These are phyloP conservation scores for Pseudotulostoma volvatum DNA, from an alignment of 495 filamentous ascomycete genomes.

Conservation along the genomic window DNA sequence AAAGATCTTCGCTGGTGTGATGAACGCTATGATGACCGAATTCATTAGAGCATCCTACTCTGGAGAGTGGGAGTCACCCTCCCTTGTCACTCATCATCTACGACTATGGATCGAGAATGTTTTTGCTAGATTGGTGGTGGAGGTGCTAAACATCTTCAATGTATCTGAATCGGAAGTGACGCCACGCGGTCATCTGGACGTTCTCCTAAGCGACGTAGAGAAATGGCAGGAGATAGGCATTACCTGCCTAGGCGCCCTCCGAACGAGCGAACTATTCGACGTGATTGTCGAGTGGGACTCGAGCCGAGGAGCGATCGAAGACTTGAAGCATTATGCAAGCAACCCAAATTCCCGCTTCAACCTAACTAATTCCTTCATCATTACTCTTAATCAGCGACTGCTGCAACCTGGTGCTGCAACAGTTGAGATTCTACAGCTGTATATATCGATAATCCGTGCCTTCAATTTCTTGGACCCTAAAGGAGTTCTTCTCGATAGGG, in stretches of 20 bases:
- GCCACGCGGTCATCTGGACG: conserved; percentile 14
- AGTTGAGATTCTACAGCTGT: conserved; percentile 70
- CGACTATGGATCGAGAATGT: conserved; percentile 57
- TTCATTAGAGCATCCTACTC: conserved; percentile 47
- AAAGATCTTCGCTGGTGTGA: conserved; percentile 57
- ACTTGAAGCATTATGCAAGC: conserved; percentile 47
- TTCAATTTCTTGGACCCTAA: conserved; percentile 83
- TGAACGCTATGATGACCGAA: conserved; percentile 50
- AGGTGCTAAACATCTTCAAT: conserved; percentile 39
- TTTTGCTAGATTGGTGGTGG: conserved; percentile 47
- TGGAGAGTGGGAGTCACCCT: conserved; percentile 39
- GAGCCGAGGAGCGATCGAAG: conserved; percentile 68
- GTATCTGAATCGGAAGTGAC: conserved; percentile 11
- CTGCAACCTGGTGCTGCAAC: conserved; percentile 84
- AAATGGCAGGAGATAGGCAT: conserved; percentile 72
- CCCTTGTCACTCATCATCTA: conserved; percentile 38
- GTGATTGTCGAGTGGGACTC: conserved; percentile 72
- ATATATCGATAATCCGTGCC: conserved; percentile 81
- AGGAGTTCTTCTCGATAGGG: conserved; percentile 75
- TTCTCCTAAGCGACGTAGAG: conserved; percentile 45
- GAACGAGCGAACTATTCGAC: conserved; percentile 73
- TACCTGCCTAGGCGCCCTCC: conserved; percentile 58
- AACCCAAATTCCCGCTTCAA: conserved; percentile 37
- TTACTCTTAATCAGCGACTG: conserved; percentile 50
- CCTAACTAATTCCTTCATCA: conserved; percentile 57